These are phyloP conservation scores for Suhomyces sp. DNA, from an alignment of 805 yeast species.

Conservation along the genomic window DNA sequence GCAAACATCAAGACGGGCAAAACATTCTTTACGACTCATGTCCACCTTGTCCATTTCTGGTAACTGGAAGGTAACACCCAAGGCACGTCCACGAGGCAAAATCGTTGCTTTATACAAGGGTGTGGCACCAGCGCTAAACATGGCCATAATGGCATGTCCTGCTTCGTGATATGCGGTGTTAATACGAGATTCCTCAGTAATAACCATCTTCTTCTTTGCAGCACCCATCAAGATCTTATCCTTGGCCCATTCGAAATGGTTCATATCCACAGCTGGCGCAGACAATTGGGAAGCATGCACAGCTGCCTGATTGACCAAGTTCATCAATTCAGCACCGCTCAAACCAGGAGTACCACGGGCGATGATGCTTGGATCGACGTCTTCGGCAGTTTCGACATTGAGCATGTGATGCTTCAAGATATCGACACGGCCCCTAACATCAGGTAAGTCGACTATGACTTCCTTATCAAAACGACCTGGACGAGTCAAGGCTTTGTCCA, in stretches of 20 bases:
- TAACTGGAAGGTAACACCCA: conserved; percentile 94
- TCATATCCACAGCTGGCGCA: conserved; percentile 87
- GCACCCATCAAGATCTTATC: conserved; percentile 98
- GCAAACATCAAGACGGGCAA: conserved; percentile 91
- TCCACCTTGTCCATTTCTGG: conserved; percentile 99
- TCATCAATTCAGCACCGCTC: conserved; percentile 97
- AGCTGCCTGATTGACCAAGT: conserved; percentile 97
- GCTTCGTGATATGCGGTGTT: conserved; percentile 99
- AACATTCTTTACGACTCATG: conserved; percentile 83
- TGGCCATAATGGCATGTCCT: conserved; percentile 98
- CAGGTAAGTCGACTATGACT: conserved; percentile 94
- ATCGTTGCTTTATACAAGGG: conserved; percentile 96
- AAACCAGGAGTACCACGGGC: conserved; percentile 98
- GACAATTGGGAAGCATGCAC: conserved; percentile 91
- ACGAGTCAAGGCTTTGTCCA: conserved; percentile 95
- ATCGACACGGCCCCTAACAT: conserved; percentile 94
- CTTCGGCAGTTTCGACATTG: conserved; percentile 80
- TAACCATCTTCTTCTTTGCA: conserved; percentile 94
- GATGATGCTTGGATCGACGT: conserved; percentile 83
- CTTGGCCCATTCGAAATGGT: conserved; percentile 97
- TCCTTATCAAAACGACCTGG: conserved; percentile 98
- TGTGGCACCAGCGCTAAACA: conserved; percentile 91
- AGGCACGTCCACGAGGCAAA: conserved; percentile 93
- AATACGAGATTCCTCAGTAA: conserved; percentile 90
- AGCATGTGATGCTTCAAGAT: conserved; percentile 89